Evolutionary conservation across 352 stramenopile genomes (phyloP).

Genomic region (Globisporangium irregulare): DNA sequence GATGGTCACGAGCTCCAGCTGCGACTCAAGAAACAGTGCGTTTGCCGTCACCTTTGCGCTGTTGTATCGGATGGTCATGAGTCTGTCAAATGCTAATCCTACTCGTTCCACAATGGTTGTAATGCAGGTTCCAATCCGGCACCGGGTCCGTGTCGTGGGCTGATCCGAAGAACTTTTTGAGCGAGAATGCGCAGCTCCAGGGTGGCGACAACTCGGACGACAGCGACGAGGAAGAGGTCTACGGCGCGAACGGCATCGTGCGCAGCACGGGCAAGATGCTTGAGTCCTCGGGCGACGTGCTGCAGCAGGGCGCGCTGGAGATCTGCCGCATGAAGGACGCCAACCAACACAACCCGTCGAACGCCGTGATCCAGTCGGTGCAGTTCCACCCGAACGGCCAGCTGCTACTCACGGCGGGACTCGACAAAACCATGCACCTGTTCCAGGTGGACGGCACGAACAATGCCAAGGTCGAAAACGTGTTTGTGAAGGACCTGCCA

Average conservation of each 20-base stretch:
- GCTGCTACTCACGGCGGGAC: slow-evolving; percentile 84
- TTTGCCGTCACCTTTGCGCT: background rate
- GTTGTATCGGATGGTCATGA: background rate
- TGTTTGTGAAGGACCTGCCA: slow-evolving; percentile 90
- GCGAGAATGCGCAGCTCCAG: slow-evolving; percentile 21
- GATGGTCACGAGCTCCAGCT: slow-evolving; percentile 72
- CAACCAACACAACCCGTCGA: slow-evolving; percentile 87
- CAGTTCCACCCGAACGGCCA: slow-evolving; percentile 89
- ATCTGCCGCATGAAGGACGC: slow-evolving; percentile 87
- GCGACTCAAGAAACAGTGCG: slow-evolving; percentile 73
- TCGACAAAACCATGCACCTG: slow-evolving; percentile 92
- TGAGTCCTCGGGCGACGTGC: slow-evolving; percentile 41
- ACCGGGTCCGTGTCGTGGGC: slow-evolving; percentile 65
- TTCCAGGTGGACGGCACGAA: slow-evolving; percentile 90
- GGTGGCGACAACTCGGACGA: slow-evolving; percentile 34
- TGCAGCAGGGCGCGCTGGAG: slow-evolving; percentile 62
- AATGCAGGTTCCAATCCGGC: slow-evolving; percentile 41
- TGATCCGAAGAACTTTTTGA: slow-evolving; percentile 66
- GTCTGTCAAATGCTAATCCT: background rate
- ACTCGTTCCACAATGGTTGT: background rate
- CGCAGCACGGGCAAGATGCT: slow-evolving; percentile 62
- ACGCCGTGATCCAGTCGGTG: slow-evolving; percentile 84
- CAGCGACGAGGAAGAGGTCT: slow-evolving; percentile 56
- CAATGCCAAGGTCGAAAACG: slow-evolving; percentile 88
- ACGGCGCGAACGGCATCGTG: slow-evolving; percentile 37